Conservation (phyloP, 202 grass and related monocot species). For the Panicum virgatum region DNA sequence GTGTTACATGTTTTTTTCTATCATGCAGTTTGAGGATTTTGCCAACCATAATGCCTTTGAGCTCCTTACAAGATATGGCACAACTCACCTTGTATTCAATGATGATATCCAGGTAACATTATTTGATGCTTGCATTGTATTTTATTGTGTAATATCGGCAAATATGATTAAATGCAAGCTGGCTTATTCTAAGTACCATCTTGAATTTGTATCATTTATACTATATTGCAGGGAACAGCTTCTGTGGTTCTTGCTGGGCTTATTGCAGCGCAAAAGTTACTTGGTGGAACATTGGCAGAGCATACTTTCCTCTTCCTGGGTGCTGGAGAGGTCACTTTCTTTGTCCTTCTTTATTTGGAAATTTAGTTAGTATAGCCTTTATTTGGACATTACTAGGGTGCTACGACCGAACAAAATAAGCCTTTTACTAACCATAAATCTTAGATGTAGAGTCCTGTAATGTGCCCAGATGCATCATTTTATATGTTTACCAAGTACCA, state of each 20-base stretch:
- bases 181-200: background rate
- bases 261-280: slow-evolving; percentile 71
- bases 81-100: slow-evolving; percentile 92
- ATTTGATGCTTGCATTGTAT: slow-evolving; percentile 18
- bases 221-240: slow-evolving; percentile 85
- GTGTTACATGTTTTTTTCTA: slow-evolving; percentile 8
- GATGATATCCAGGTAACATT: slow-evolving; percentile 92
- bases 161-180: slow-evolving; percentile 29
- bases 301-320: slow-evolving; percentile 94
- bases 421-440: background rate
- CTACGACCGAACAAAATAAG: background rate
- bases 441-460: background rate
- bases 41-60: slow-evolving; percentile 97
- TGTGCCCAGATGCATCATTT: background rate
- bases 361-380: background rate
- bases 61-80: slow-evolving; percentile 83
- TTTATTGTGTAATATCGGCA: slow-evolving; percentile 16
- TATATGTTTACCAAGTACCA: background rate
- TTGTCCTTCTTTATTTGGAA: background rate
- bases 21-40: slow-evolving; percentile 92
- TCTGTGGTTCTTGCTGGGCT: slow-evolving; percentile 91
- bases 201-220: slow-evolving; percentile 18
- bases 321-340: slow-evolving; percentile 82
- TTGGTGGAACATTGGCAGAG: slow-evolving; percentile 74
- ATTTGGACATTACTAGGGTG: background rate